Evolutionary conservation across 768 basidiomycete species (phyloP).

Genomic region (Tulasnella sp.): DNA sequence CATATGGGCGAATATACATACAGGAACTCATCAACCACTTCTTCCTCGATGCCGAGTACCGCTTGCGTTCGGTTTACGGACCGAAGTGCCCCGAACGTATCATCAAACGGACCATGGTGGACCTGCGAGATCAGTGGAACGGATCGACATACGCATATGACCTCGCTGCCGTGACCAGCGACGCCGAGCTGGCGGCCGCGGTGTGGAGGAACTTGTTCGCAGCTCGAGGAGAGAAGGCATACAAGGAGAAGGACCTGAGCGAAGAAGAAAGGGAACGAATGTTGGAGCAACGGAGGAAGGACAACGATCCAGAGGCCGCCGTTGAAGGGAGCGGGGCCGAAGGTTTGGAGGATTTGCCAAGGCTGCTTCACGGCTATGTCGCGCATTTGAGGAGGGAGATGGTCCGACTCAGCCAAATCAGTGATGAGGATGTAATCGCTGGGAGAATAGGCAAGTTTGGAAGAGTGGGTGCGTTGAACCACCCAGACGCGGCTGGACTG

Average conservation of each 20-base stretch:
- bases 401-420: conserved; percentile 55
- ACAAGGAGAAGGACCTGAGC: conserved; percentile 31
- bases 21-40: conserved; percentile 90
- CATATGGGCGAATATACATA: conserved; percentile 62
- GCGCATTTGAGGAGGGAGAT: conserved; percentile 69
- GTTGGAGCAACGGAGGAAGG: conserved; percentile 24
- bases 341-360: conserved; percentile 56
- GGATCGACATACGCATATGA: conserved; percentile 79
- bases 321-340: conserved; percentile 27
- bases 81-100: conserved; percentile 72
- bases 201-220: conserved; percentile 91
- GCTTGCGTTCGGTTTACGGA: conserved; percentile 75
- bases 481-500: conserved; percentile 13
- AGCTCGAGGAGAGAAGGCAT: conserved; percentile 52
- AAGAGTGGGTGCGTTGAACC: conserved; percentile 19
- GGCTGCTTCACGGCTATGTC: conserved; percentile 67
- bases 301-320: conserved; percentile 26
- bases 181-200: conserved; percentile 78
- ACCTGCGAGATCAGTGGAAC: conserved; percentile 82
- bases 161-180: conserved; percentile 66
- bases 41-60: conserved; percentile 89
- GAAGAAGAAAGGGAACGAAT: conserved; percentile 8
- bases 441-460: conserved; percentile 37
- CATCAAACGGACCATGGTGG: conserved; percentile 80
- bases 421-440: conserved; percentile 42